Evolutionary conservation across 495 filamentous ascomycete genomes (phyloP).

Genomic region (Hyaloscypha bicolor): DNA sequence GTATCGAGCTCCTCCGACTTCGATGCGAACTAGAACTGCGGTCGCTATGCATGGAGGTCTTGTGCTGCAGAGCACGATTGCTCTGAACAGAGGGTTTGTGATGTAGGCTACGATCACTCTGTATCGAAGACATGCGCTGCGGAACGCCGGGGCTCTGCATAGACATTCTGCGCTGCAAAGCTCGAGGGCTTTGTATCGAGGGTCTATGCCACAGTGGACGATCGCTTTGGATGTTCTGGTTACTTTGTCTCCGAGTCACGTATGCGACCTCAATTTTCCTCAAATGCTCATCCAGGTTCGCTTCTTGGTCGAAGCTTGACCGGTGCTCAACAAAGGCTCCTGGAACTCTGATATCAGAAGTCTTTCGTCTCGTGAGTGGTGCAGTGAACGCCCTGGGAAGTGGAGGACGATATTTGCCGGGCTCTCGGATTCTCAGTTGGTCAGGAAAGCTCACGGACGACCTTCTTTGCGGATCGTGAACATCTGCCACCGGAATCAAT

Average conservation of each 20-base stretch:
- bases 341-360: constrained; percentile 16
- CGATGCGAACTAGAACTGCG: neutral
- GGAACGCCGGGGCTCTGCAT: neutral
- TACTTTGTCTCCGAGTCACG: constrained; percentile 7
- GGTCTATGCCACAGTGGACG: neutral
- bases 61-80: neutral
- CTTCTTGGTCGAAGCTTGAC: constrained; percentile 18
- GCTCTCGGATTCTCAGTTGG: neutral
- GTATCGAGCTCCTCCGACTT: neutral
- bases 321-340: constrained; percentile 19
- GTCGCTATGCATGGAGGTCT: neutral
- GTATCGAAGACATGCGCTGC: neutral
- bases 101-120: neutral
- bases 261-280: constrained; percentile 18
- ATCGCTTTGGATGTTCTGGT: constrained; percentile 1
- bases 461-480: constrained; percentile 1
- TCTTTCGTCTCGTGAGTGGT: constrained; percentile 15
- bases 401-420: constrained; percentile 10
- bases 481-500: constrained; percentile 15
- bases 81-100: neutral
- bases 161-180: neutral
- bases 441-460: constrained; percentile 6
- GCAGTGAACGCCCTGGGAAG: neutral
- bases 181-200: neutral
- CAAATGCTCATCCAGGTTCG: constrained; percentile 23